A percentile compares a stretch with the other conserved stretches of the same genome.
phyloP scores from a whole-genome alignment of 208 protist species.

The Sergeia podlipaevii region DNA sequence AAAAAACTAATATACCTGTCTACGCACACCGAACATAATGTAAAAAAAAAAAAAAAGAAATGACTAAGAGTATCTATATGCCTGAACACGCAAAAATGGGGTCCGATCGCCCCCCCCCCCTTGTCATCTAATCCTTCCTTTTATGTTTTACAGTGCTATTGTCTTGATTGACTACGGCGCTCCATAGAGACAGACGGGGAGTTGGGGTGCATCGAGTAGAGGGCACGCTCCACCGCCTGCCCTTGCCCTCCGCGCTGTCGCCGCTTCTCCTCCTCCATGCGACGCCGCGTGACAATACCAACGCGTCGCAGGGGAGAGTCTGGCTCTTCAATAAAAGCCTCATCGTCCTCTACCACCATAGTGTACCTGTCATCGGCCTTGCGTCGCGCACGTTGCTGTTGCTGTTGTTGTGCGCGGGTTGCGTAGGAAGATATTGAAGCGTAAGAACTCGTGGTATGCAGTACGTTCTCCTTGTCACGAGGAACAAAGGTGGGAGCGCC shows the following conservation, averaged over 20 bases:
- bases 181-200: constrained; percentile 22
- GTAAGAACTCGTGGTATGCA: background rate
- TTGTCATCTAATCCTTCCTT: too few species aligned
- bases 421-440: too few species aligned
- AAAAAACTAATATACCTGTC: too few species aligned
- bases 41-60: too few species aligned
- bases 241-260: too few species aligned
- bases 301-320: constrained; percentile 19
- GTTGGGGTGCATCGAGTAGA: constrained; percentile 51
- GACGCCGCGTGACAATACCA: constrained; percentile 51
- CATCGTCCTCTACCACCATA: constrained; percentile 7
- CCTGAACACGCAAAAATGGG: too few species aligned
- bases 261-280: constrained; percentile 44
- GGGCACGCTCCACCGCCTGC: constrained; percentile 48
- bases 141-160: constrained; percentile 13
- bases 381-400: background rate
- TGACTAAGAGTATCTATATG: too few species aligned
- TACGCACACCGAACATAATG: too few species aligned
- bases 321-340: background rate
- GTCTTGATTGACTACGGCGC: constrained; percentile 34
- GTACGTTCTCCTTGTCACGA: constrained; percentile 5
- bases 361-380: background rate
- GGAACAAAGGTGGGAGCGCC: background rate
- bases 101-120: too few species aligned
- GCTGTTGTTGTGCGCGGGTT: background rate